Base-by-base conservation (phyloP, 768 basidiomycete genomes). In the Kwoniella dejecticola region DNA sequence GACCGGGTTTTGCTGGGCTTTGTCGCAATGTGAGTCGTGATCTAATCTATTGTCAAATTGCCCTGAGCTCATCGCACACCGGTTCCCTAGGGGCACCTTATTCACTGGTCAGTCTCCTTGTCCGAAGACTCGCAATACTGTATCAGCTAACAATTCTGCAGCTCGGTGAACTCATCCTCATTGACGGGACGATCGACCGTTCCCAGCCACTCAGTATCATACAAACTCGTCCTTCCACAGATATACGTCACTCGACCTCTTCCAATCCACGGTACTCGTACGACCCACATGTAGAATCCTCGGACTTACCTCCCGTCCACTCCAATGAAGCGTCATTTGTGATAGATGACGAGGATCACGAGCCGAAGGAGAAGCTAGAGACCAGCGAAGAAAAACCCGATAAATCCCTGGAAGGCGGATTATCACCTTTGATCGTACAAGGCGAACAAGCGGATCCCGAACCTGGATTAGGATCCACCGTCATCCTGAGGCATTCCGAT, bases 1-100 rank as follows among this genome's bases (percentile, higher is more conserved):
- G 8, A 87, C 88, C 6, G 95, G 95, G 0, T 88, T 96, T 69
- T 88, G 89, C n/a, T 96, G 89, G 90, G 91, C 92, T 4, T 83
- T 97, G 52, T 85, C 88, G 0, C 88, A 89, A 78, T 97, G 94
- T 71, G 54, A 70, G 76, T 64, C 2, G 19, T 21, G 1, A 3
- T n/a, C 24, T 29, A 42, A 21, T 33, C 19, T 31, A 26, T 36
- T 12, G 19, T 57, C 21, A 30, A 27, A 29, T 21, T 12, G 31
- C n/a, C 6, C 13, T 21, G 27, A 27, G 45, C 54, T 56, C 12
- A 56, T 45, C 13, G 4, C 15, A 7, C 33, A 10, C 44, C 52
- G 59, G 53, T 42, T 31, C 29, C 21, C 2, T 41, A 77, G 75
- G 78, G 95, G 91, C 87, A 2, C 94, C 94, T 2, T 95, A 91